These are phyloP conservation scores for Leucocoprinus leucothites DNA, from an alignment of 768 basidiomycete genomes.

Conservation along the genomic window DNA sequence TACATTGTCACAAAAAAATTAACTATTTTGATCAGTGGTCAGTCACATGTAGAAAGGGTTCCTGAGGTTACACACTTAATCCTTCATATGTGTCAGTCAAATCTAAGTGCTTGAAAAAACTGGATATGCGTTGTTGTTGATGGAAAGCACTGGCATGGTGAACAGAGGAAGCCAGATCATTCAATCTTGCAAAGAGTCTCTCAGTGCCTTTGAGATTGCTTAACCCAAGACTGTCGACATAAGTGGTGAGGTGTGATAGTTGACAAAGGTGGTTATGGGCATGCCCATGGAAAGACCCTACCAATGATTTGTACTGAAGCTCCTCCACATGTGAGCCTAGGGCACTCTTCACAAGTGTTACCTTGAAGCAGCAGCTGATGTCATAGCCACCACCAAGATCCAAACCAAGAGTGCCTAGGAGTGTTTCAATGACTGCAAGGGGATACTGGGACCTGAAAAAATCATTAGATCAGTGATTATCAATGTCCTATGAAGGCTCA, in stretches of 20 bases:
- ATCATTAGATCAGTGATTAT: too few relatives aligned
- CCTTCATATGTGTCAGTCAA: not conserved
- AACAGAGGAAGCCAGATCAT: conserved; percentile 16
- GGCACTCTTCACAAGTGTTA: conserved; percentile 19
- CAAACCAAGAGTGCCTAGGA: conserved; percentile 19
- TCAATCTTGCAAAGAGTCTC: conserved; percentile 21
- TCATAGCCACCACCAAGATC: conserved; percentile 24
- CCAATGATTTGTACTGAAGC: conserved; percentile 9
- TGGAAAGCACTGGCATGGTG: conserved; percentile 13
- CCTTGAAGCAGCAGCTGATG: conserved; percentile 25
- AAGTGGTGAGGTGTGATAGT: conserved; percentile 18
- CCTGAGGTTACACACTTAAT: too few relatives aligned
- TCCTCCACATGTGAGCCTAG: conserved; percentile 15
- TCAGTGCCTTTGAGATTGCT: conserved; percentile 25
- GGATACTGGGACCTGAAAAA: conserved; percentile 20
- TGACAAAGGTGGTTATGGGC: conserved; percentile 28
- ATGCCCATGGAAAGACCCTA: conserved; percentile 25
- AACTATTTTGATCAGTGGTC: not conserved
- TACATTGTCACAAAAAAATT: not conserved
- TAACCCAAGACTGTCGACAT: conserved; percentile 20
- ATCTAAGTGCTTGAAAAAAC: conserved; percentile 8
- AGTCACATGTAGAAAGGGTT: too few relatives aligned
- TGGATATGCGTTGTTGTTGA: not conserved
- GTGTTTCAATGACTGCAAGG: conserved; percentile 19
- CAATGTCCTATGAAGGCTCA: too few relatives aligned